Evolutionary conservation across 805 yeast species (phyloP).

Genomic region (Saturnispora sekii): DNA sequence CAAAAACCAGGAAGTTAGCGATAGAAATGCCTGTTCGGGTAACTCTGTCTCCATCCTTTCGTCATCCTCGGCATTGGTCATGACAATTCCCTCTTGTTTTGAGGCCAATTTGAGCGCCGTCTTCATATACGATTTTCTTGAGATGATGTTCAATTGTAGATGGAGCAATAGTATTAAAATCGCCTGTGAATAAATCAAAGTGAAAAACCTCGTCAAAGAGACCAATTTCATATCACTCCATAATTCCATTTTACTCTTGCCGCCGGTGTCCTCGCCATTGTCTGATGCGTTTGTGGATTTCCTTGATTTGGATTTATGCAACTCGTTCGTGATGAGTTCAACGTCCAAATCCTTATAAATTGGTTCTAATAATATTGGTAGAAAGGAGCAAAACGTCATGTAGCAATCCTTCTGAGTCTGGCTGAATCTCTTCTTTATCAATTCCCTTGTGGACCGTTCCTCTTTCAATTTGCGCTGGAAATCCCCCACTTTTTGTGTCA

Average conservation of each 20-base stretch:
- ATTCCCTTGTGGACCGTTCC: constrained; percentile 53
- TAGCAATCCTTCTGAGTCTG: constrained; percentile 90
- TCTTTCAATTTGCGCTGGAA: constrained; percentile 43
- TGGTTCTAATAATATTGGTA: constrained; percentile 66
- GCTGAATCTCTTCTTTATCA: constrained; percentile 70
- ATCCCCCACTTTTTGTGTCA: constrained; percentile 36
- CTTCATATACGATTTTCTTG: constrained; percentile 76
- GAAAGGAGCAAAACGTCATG: constrained; percentile 70
- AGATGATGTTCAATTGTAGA: constrained; percentile 78
- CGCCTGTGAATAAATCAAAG: constrained; percentile 59
- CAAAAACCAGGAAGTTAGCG: constrained; percentile 89
- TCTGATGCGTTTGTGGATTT: constrained; percentile 7
- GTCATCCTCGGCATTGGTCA: constrained; percentile 19
- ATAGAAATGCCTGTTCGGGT: constrained; percentile 72
- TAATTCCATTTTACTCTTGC: constrained; percentile 45
- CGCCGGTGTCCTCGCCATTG: not conserved
- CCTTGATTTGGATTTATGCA: constrained; percentile 36
- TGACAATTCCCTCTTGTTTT: constrained; percentile 26
- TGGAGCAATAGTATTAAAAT: constrained; percentile 70
- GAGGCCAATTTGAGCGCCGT: constrained; percentile 68
- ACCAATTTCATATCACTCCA: constrained; percentile 78
- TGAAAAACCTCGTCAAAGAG: constrained; percentile 63
- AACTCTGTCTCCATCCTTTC: constrained; percentile 29
- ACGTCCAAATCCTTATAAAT: constrained; percentile 55
- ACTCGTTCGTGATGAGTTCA: constrained; percentile 60